phyloP scores from a whole-genome alignment of 345 rosid genomes.

The Cardamine chenopodiifolia region DNA sequence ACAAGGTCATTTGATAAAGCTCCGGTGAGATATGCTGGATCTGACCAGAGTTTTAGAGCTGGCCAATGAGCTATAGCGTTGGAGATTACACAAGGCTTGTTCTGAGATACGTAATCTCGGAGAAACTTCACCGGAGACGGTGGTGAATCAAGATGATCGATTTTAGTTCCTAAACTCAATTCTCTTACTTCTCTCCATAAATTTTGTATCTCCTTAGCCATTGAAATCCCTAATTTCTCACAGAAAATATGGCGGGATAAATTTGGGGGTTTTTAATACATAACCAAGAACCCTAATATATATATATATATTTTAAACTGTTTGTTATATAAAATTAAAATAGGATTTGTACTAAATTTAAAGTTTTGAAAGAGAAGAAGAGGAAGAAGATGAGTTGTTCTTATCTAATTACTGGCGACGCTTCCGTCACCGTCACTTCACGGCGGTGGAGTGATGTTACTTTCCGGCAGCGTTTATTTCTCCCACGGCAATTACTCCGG shows the following conservation, averaged over 20 bases:
- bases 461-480: slow-evolving; percentile 11
- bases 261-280: neutral
- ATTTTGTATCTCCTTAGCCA: slow-evolving; percentile 44
- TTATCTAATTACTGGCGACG: slow-evolving; percentile 33
- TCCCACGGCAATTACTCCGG: too few relatives aligned
- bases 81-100: slow-evolving; percentile 81
- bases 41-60: slow-evolving; percentile 68
- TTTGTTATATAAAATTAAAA: neutral
- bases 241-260: slow-evolving; percentile 29
- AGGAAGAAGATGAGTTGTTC: slow-evolving; percentile 41
- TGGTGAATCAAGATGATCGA: slow-evolving; percentile 53
- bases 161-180: slow-evolving; percentile 41
- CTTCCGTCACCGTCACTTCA: slow-evolving; percentile 10
- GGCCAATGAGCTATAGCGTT: slow-evolving; percentile 74
- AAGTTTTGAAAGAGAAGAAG: neutral
- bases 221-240: slow-evolving; percentile 21
- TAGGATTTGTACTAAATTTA: slow-evolving; percentile 8
- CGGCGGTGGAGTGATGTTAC: slow-evolving; percentile 23
- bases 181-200: slow-evolving; percentile 81
- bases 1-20: slow-evolving; percentile 61
- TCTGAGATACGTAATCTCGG: slow-evolving; percentile 66
- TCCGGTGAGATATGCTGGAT: slow-evolving; percentile 51
- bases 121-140: slow-evolving; percentile 73
- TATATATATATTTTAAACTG: neutral
- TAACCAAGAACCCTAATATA: slow-evolving; percentile 38